Percentiles rank a stretch among this genome's conserved stretches.
Evolutionary conservation across 352 stramenopile species (phyloP).

Genomic region (Globisporangium megalacanthum): DNA sequence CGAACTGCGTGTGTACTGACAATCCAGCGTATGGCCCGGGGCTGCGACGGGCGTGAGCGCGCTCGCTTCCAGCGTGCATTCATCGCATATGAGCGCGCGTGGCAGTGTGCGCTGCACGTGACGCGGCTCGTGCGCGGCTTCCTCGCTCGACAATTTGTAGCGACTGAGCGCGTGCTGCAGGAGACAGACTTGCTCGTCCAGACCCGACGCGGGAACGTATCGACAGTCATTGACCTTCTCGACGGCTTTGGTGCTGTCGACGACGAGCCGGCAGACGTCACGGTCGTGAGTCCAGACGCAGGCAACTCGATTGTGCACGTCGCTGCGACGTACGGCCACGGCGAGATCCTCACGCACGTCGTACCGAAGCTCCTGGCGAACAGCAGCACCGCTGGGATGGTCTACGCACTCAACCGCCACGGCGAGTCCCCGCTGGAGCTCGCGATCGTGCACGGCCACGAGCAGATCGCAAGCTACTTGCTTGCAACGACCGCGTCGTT

Average conservation of each 20-base stretch:
- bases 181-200: slow-evolving; percentile 54
- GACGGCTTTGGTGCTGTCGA: slow-evolving; percentile 43
- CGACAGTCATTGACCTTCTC: slow-evolving; percentile 51
- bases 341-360: slow-evolving; percentile 45
- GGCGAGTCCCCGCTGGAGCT: slow-evolving; percentile 45
- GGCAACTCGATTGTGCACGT: slow-evolving; percentile 48
- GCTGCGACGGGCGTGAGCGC: slow-evolving; percentile 32
- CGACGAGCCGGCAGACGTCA: slow-evolving; percentile 36
- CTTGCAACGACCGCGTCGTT: slow-evolving; percentile 48
- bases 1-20: slow-evolving; percentile 37
- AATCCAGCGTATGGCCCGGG: slow-evolving; percentile 46
- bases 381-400: slow-evolving; percentile 13
- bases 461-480: slow-evolving; percentile 49
- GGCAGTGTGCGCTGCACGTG: slow-evolving; percentile 30
- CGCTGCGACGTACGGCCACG: slow-evolving; percentile 37
- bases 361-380: slow-evolving; percentile 29
- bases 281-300: slow-evolving; percentile 16
- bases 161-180: slow-evolving; percentile 14
- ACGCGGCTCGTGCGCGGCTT: slow-evolving; percentile 55
- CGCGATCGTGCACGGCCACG: slow-evolving; percentile 35
- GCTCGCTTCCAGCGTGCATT: slow-evolving; percentile 27
- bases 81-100: slow-evolving; percentile 19
- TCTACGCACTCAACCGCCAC: slow-evolving; percentile 21
- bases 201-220: slow-evolving; percentile 38
- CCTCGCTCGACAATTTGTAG: slow-evolving; percentile 24